A percentile compares a stretch with the other conserved stretches of the same genome.
Evolutionary conservation across 225 moss, liverwort and hornwort species (phyloP).

Genomic region (Neckera pumila): DNA sequence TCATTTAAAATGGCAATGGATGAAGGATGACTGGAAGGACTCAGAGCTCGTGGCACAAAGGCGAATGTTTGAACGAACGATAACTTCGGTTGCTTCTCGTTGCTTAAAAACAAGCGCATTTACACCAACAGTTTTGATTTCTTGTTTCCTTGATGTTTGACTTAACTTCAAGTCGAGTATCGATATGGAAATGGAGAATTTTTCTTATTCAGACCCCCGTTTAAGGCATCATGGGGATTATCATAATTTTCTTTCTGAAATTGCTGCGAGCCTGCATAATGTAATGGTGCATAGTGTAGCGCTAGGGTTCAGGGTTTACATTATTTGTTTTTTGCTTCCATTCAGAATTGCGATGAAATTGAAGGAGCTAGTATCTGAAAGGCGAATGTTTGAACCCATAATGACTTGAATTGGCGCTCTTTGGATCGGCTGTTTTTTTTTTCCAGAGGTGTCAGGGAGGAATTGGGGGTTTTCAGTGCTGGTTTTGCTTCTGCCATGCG

Average conservation of each 20-base stretch:
- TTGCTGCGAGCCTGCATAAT: not conserved
- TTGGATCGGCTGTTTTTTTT: not conserved
- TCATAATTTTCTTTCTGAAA: not conserved
- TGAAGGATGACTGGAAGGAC: not conserved
- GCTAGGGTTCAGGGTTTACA: not conserved
- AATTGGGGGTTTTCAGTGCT: conserved; percentile 73
- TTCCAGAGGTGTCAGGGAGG: conserved; percentile 26
- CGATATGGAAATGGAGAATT: too few species aligned
- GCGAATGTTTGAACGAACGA: not conserved
- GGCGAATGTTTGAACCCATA: not conserved
- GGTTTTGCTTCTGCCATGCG: conserved; percentile 75
- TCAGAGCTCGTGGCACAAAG: not conserved
- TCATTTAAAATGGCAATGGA: not conserved
- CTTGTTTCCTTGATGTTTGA: not conserved
- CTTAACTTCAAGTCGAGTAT: not conserved
- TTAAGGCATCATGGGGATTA: not conserved
- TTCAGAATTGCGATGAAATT: not conserved
- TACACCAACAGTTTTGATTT: not conserved
- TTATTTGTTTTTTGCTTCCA: not conserved
- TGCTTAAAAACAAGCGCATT: not conserved
- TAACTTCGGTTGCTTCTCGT: not conserved
- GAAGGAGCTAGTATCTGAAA: not conserved
- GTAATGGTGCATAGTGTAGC: not conserved
- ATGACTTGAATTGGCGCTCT: not conserved
- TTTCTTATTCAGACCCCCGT: not conserved